phyloP scores from a whole-genome alignment of 2,329 filamentous ascomycete species.

The Ceratocystis cubensis region DNA sequence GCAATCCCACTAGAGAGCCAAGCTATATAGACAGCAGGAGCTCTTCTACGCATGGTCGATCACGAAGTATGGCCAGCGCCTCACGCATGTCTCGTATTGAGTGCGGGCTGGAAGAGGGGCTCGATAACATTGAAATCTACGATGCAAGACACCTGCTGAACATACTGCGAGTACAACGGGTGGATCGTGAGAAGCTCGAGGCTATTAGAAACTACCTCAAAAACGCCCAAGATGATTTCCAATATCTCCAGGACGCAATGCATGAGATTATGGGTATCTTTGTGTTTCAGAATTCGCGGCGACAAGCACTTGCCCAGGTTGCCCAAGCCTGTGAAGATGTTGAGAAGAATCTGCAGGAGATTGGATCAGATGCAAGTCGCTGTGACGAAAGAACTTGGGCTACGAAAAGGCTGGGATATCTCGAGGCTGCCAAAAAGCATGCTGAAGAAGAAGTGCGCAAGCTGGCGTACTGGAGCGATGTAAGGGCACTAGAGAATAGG shows the following conservation, averaged over 20 bases:
- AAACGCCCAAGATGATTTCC: slow-evolving; percentile 48
- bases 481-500: slow-evolving; percentile 52
- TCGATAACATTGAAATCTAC: slow-evolving; percentile 33
- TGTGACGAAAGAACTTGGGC: slow-evolving; percentile 29
- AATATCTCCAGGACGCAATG: slow-evolving; percentile 63
- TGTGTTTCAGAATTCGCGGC: slow-evolving; percentile 77
- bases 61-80: slow-evolving; percentile 16
- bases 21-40: slow-evolving; percentile 6
- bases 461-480: slow-evolving; percentile 80
- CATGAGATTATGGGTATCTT: slow-evolving; percentile 76
- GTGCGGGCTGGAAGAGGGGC: slow-evolving; percentile 41
- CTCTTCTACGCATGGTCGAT: slow-evolving; percentile 3
- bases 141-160: slow-evolving; percentile 58
- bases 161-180: slow-evolving; percentile 54
- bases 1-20: not conserved
- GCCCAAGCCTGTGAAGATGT: slow-evolving; percentile 48
- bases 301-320: slow-evolving; percentile 60
- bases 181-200: slow-evolving; percentile 86
- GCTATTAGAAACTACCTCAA: slow-evolving; percentile 71
- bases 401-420: slow-evolving; percentile 45
- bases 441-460: slow-evolving; percentile 70
- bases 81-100: slow-evolving; percentile 31
- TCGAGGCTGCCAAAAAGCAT: slow-evolving; percentile 61
- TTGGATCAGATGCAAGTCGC: slow-evolving; percentile 28
- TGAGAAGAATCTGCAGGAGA: slow-evolving; percentile 31